Evolutionary conservation across 805 yeast species (phyloP), one percentile per base, ranked within the genome.

Genomic region (Kurtzmaniella fragi): DNA sequence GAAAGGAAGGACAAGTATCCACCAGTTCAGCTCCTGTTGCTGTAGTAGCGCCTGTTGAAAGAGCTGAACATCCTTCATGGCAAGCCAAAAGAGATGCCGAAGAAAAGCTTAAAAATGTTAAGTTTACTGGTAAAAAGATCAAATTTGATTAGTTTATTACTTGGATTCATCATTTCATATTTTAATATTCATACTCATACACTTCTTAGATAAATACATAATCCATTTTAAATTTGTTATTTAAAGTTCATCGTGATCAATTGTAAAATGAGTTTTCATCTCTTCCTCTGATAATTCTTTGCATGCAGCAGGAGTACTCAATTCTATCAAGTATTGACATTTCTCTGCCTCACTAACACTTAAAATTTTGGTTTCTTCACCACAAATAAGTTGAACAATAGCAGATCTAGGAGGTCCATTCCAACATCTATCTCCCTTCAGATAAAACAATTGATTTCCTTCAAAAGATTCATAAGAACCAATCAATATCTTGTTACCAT

Each of bases 11-110:
- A 27, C 12, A 37, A 11, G 26, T 17, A 39, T 9, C 38, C 27
- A n/a, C 42, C 12, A 17, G 34, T 9, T 31, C 39, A 5, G 39
- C 42, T 10, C 29, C 45, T 17, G 35, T 17, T 9, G 32, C 41
- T 1, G 34, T 43, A 11, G 42, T 41, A 4, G 64, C 70, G 5
- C 46, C 37, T 8, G 41, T 17, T 4, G 43, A 38, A 26, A 41
- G 43, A 29, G 43, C 38, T 15, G 41, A 84, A 47, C 99, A 93
- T 75, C 99, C 99, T n/a, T 93, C 99, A 2, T 93, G 99, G 99
- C 82, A 78, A 50, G 99, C 99, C 16, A 86, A 85, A 67, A 79
- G 76, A 65, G 62, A 75, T 46, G 85, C 80, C 20, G 84, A 85
- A 53, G 84, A 83, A 48, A 76, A 78, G 37, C 57, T 69, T 46